Evolutionary conservation across 768 basidiomycete species (phyloP), one percentile per base, ranked within the genome.

Genomic region (Psilocybe cubensis): DNA sequence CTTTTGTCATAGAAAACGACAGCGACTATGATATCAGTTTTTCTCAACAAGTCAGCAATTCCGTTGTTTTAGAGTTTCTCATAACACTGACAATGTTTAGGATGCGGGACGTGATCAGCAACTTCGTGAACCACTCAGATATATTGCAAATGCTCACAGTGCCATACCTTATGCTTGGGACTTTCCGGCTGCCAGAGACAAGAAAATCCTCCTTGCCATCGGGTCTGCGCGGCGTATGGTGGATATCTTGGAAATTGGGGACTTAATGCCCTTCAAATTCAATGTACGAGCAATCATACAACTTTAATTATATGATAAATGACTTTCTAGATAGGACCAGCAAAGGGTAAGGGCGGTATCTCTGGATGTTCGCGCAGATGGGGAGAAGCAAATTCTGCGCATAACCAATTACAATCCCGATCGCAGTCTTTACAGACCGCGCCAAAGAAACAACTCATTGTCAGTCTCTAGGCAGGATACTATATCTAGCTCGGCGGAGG

Each of bases 161-260:
- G 79, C 75, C 14, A 69, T 82, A 43, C 75, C 83, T 28, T 99
- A 98, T 68, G 91, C 95, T 4, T 99, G 96, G 96, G 97, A 99
- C 67, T 85, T 81, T 57, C 97, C 97, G 6, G 91, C 94, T 2
- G 87, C 88, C 1, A 77, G 78, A 44, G 87, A 90, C 63, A 98
- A 96, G 74, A 87, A 85, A 61, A 76, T 99, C 23, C 70, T 85
- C 31, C 76, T 99, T 20, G 69, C 71, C 9, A 79, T 87, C 47
- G 87, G 86, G 41, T 81, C 82, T 21, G 73, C 83, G 52, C 83
- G 82, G 10, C 83, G 92, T 25, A 71, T 79, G 20, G 77, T 98
- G 49, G 96, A 98, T 68, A 88, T 96, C 58, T 88, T 96, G 87
- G 97, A 98, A 71, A 98, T 99, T 20, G 97, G 97, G 24, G 84